Percentiles rank a stretch among this genome's conserved stretches.
These are phyloP conservation scores for Grosmannia serpens DNA, from an alignment of 2,329 filamentous ascomycete species.

Conservation along the genomic window DNA sequence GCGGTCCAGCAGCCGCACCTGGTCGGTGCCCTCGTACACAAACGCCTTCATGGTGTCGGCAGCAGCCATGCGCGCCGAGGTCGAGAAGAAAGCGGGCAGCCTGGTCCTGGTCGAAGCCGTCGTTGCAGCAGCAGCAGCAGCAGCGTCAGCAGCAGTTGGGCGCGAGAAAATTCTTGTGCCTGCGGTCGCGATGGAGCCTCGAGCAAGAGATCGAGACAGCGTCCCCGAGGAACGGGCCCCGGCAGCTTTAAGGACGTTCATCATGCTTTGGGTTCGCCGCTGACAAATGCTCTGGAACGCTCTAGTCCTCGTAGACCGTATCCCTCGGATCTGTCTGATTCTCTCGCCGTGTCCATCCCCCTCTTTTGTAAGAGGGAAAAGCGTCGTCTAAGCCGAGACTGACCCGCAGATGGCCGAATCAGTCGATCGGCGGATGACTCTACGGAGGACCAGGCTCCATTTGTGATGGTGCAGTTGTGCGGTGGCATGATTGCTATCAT, in stretches of 20 bases:
- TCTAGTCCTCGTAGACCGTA: too few species aligned
- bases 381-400: not conserved
- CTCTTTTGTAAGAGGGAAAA: not conserved
- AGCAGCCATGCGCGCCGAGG: not conserved
- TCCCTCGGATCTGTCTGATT: too few species aligned
- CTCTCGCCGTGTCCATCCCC: too few species aligned
- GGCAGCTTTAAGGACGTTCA: not conserved
- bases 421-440: not conserved
- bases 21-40: conserved; percentile 25
- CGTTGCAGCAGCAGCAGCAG: not conserved
- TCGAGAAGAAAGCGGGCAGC: not conserved
- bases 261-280: not conserved
- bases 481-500: not conserved
- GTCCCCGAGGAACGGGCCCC: not conserved
- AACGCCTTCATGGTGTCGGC: conserved; percentile 35
- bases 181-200: not conserved
- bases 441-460: too few species aligned
- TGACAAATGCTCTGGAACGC: too few species aligned
- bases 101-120: not conserved
- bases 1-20: conserved; percentile 26
- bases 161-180: not conserved
- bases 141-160: not conserved
- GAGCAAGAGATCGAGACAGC: not conserved
- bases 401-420: not conserved
- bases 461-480: not conserved